Conservation (phyloP, 2,329 filamentous ascomycete species). For the Beauveria medogensis region DNA sequence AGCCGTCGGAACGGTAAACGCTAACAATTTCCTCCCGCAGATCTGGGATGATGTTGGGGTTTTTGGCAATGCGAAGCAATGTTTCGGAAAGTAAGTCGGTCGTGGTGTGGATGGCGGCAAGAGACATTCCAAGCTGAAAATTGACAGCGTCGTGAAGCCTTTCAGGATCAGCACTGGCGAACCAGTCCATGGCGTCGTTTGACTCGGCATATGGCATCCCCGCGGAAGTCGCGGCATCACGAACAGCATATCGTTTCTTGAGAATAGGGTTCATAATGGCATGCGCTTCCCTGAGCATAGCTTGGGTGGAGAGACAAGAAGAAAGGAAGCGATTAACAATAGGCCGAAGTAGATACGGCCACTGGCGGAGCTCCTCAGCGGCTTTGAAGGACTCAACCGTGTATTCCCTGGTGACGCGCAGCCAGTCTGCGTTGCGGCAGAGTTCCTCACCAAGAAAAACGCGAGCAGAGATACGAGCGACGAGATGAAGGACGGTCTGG, state of each 20-base stretch:
- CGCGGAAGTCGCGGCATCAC: conserved; percentile 17
- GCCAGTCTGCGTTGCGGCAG: conserved; percentile 35
- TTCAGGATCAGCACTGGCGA: conserved; percentile 35
- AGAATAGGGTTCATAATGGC: conserved; percentile 30
- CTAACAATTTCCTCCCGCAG: conserved; percentile 33
- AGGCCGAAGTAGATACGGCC: conserved; percentile 36
- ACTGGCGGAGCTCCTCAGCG: conserved; percentile 24
- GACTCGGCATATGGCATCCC: conserved; percentile 31
- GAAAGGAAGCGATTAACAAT: conserved; percentile 37
- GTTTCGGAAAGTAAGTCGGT: conserved; percentile 21
- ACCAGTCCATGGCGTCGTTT: conserved; percentile 46
- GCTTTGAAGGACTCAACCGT: conserved; percentile 31
- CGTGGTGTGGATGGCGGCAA: conserved; percentile 49
- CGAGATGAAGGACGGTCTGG: conserved; percentile 10
- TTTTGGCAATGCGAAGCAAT: conserved; percentile 29
- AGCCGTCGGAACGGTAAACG: conserved; percentile 19
- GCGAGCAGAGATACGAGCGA: conserved; percentile 20
- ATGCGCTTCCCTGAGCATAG: conserved; percentile 5
- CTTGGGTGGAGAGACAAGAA: conserved; percentile 25
- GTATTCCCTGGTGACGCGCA: conserved; percentile 37
- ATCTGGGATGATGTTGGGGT: conserved; percentile 26
- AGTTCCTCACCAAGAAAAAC: conserved; percentile 32
- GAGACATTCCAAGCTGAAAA: conserved; percentile 21
- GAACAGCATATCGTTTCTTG: conserved; percentile 34
- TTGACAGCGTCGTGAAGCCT: conserved; percentile 11